These are phyloP conservation scores for Lepidium didymum DNA, from an alignment of 345 rosid species.

Conservation along the genomic window DNA sequence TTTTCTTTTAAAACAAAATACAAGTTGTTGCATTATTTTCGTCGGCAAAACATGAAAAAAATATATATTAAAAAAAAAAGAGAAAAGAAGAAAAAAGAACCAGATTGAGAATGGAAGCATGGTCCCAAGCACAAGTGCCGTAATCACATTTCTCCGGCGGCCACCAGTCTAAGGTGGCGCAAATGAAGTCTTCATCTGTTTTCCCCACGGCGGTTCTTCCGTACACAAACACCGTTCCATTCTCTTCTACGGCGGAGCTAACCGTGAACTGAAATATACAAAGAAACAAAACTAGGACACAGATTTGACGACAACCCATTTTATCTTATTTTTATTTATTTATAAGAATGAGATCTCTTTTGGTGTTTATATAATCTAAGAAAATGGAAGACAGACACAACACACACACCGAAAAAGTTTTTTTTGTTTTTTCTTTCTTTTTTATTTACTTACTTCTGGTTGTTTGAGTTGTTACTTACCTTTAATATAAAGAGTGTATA, in stretches of 20 bases:
- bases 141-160: slow-evolving; percentile 98
- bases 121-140: slow-evolving; percentile 84
- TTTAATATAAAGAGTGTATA: slow-evolving; percentile 6
- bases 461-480: slow-evolving; percentile 3
- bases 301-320: slow-evolving; percentile 36
- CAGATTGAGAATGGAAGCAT: slow-evolving; percentile 86
- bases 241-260: slow-evolving; percentile 27
- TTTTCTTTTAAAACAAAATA: neutral
- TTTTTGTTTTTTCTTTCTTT: neutral
- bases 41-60: neutral
- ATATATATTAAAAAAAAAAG: neutral
- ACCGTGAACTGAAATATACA: slow-evolving; percentile 28
- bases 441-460: neutral
- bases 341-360: slow-evolving; percentile 8
- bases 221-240: slow-evolving; percentile 49
- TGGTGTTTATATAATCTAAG: neutral
- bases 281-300: slow-evolving; percentile 26
- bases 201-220: slow-evolving; percentile 52
- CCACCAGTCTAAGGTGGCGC: slow-evolving; percentile 99
- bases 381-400: slow-evolving; percentile 17
- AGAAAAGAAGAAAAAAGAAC: slow-evolving; percentile 25
- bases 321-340: neutral
- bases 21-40: slow-evolving; percentile 6
- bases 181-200: slow-evolving; percentile 76
- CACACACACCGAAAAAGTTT: neutral